These are phyloP conservation scores for Wickerhamomyces sydowiorum DNA, from an alignment of 805 yeast genomes.

Conservation along the genomic window DNA sequence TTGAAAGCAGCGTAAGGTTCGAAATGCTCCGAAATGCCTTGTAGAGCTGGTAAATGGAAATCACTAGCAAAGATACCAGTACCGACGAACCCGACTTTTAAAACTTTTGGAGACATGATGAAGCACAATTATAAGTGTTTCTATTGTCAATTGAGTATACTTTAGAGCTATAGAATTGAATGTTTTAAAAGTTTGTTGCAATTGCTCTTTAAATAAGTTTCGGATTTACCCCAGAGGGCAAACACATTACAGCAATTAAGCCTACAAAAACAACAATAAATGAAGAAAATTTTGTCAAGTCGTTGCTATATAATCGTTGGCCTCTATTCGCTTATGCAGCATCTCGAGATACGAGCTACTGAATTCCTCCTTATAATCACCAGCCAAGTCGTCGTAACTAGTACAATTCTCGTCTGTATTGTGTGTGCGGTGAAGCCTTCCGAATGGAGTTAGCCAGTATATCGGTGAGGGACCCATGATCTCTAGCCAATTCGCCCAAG, in stretches of 20 bases:
- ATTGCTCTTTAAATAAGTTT: too few relatives aligned
- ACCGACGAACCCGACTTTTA: constrained; percentile 52
- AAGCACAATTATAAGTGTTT: too few relatives aligned
- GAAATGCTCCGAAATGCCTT: constrained; percentile 41
- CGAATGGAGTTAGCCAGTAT: constrained; percentile 26
- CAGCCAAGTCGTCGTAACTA: constrained; percentile 15
- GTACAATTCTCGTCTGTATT: background rate
- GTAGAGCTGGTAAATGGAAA: constrained; percentile 67
- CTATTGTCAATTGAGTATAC: too few relatives aligned
- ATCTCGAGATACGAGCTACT: constrained; percentile 18
- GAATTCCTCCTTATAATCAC: constrained; percentile 23
- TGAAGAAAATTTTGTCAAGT: background rate
- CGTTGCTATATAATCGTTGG: constrained; percentile 20
- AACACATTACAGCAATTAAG: background rate
- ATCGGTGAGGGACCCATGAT: constrained; percentile 23
- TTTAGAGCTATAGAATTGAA: too few relatives aligned
- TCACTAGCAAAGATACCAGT: constrained; percentile 83
- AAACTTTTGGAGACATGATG: too few relatives aligned
- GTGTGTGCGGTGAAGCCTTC: constrained; percentile 4
- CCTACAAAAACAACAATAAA: background rate
- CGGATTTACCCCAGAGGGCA: too few relatives aligned
- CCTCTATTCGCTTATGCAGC: constrained; percentile 19
- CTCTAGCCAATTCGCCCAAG: constrained; percentile 22
- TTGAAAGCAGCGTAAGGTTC: constrained; percentile 64
- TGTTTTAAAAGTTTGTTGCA: too few relatives aligned